Evolutionary conservation across 2,329 filamentous ascomycete species (phyloP).

Genomic region (Trichophyton rubrum): DNA sequence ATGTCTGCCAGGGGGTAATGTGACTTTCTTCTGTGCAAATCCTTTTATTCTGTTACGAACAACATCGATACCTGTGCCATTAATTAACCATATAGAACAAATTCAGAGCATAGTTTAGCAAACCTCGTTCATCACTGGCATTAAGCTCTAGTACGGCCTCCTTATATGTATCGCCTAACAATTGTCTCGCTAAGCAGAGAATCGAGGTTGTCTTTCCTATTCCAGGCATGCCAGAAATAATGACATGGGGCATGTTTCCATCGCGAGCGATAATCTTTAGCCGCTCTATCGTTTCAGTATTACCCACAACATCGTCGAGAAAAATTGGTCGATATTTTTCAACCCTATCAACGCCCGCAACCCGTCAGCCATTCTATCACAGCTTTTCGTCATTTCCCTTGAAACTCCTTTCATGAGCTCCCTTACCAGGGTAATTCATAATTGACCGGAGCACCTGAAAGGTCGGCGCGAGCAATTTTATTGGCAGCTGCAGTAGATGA

Average conservation of each 20-base stretch:
- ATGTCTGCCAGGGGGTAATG: slow-evolving; percentile 75
- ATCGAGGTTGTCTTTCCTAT: slow-evolving; percentile 98
- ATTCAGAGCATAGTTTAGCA: not conserved
- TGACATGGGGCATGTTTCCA: slow-evolving; percentile 98
- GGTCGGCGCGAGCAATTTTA: slow-evolving; percentile 30
- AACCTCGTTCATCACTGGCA: slow-evolving; percentile 84
- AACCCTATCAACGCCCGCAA: slow-evolving; percentile 51
- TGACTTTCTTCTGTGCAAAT: slow-evolving; percentile 98
- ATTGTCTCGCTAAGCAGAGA: slow-evolving; percentile 78
- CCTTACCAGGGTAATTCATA: slow-evolving; percentile 40
- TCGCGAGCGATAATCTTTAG: slow-evolving; percentile 97
- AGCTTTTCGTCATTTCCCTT: not conserved
- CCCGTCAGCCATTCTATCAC: not conserved
- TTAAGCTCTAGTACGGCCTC: slow-evolving; percentile 95
- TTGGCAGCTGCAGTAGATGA: slow-evolving; percentile 34
- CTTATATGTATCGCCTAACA: slow-evolving; percentile 88
- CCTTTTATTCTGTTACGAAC: slow-evolving; percentile 96
- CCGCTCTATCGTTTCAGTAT: slow-evolving; percentile 93
- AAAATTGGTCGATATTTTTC: slow-evolving; percentile 95
- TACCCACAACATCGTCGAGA: slow-evolving; percentile 93
- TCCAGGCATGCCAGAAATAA: slow-evolving; percentile 98
- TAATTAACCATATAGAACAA: not conserved
- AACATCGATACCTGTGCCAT: slow-evolving; percentile 67
- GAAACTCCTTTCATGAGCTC: not conserved
- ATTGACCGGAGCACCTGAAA: slow-evolving; percentile 30